Evolutionary conservation across 495 filamentous ascomycete species (phyloP), one percentile per base, ranked within the genome.

Genomic region (Hypoxylon perforatum): DNA sequence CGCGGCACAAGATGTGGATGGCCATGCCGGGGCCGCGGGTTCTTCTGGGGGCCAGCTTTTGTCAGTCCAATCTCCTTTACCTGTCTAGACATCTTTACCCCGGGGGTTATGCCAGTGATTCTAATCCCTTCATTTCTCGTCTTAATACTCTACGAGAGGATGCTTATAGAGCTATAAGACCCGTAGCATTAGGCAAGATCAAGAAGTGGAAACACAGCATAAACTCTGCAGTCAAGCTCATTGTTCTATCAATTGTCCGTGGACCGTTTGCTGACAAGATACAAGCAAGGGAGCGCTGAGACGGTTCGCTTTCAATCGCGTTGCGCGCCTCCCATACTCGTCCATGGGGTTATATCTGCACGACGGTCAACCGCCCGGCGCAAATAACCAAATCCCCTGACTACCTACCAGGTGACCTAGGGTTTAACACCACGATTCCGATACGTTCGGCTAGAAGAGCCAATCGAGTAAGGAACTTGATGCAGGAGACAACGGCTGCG

Each of bases 221-320:
- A 3, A 3, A 3, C 25, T 3, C 7, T 7, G 35, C 35, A 10
- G 9, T 3, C 35, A n/a, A 38, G 30, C 35, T 19, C 42, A 5
- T n/a, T 17, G 42, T 8, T 10, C 14, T 45, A 38, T 5, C 35
- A 28, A 2, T 22, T 14, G 17, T 45, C 30, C 44, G 18, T n/a
- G 21, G 18, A 22, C 19, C 19, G 4, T 42, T 19, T 44, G 28
- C 64, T 69, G 17, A 69, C 54, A 47, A 22, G 41, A 39, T 33
- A 63, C 38, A 61, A 66, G 63, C 51, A 53, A 66, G 57, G 36
- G 47, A 46, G 58, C 62, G 1, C 42, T 67, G 21, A 58, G 52
- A n/a, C 63, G 63, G 18, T 57, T 63, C 33, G 53, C 61, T 22
- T 70, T 70, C 36, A 57, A 67, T 28, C 57, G 57, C 35, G 57